Conservation (phyloP, 1,284 basidiomycete genomes). For the Athelia psychrophila region DNA sequence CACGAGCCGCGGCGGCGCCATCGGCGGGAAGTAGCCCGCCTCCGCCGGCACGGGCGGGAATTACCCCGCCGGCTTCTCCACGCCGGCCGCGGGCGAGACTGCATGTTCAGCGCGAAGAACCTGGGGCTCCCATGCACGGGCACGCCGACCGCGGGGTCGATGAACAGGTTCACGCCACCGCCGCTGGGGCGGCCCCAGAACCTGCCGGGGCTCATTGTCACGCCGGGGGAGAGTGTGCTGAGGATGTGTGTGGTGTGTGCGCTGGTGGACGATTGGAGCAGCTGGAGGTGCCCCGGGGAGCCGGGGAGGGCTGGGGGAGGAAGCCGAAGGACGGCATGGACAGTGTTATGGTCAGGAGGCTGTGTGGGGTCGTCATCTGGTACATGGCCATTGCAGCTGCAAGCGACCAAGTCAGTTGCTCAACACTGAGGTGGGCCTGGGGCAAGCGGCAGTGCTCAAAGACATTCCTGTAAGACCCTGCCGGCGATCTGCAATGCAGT, state of each 20-base stretch:
- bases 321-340: slow-evolving; percentile 79
- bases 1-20: neutral
- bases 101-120: slow-evolving; percentile 9
- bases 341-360: slow-evolving; percentile 72
- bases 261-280: neutral
- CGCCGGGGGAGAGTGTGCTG: slow-evolving; percentile 58
- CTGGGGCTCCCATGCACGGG: slow-evolving; percentile 38
- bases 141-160: slow-evolving; percentile 69
- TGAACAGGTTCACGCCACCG: slow-evolving; percentile 48
- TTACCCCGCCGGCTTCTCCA: slow-evolving; percentile 30
- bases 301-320: slow-evolving; percentile 40
- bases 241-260: slow-evolving; percentile 16
- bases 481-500: too few species aligned
- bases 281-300: slow-evolving; percentile 4
- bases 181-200: slow-evolving; percentile 58
- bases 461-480: too few species aligned
- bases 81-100: slow-evolving; percentile 6
- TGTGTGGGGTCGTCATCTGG: slow-evolving; percentile 57
- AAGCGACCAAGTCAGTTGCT: too few species aligned
- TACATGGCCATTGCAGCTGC: too few species aligned
- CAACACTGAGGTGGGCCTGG: too few species aligned
- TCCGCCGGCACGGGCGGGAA: slow-evolving; percentile 41
- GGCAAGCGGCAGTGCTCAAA: too few species aligned
- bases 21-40: neutral
- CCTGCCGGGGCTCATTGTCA: slow-evolving; percentile 69